A percentile compares a stretch with the other conserved stretches of the same genome.
phyloP scores from a whole-genome alignment of 2,329 filamentous ascomycete species.

The Leptographium lundbergii region DNA sequence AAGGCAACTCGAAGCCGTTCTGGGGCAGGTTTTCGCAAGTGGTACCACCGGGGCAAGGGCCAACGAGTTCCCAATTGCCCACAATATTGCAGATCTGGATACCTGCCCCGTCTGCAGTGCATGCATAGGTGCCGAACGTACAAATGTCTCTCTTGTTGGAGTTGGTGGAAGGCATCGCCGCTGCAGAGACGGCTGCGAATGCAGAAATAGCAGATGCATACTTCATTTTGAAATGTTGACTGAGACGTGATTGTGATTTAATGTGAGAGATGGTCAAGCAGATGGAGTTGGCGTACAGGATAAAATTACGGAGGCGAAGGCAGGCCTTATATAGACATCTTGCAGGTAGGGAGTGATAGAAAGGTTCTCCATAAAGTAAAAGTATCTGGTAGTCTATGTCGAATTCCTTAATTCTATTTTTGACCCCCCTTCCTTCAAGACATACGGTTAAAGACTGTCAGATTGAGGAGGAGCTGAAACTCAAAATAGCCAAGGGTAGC shows the following conservation, averaged over 20 bases:
- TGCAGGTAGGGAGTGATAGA: too few species aligned
- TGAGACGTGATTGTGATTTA: neutral
- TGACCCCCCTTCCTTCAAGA: too few species aligned
- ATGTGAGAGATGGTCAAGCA: neutral
- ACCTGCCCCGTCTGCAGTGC: conserved; percentile 12
- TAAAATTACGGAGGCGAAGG: too few species aligned
- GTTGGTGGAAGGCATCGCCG: conserved; percentile 2
- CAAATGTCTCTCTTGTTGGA: conserved; percentile 8
- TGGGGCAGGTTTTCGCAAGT: conserved; percentile 14
- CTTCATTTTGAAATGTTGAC: conserved; percentile 5
- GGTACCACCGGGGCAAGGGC: conserved; percentile 15
- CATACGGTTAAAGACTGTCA: too few species aligned
- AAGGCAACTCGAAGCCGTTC: conserved; percentile 15
- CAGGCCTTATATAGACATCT: too few species aligned
- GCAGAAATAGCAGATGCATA: conserved; percentile 4
- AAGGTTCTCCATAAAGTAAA: too few species aligned
- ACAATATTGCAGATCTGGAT: conserved; percentile 17
- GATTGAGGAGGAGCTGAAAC: too few species aligned
- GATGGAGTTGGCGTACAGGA: too few species aligned
- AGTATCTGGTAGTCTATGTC: too few species aligned
- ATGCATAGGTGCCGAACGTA: conserved; percentile 16
- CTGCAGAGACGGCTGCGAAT: conserved; percentile 5
- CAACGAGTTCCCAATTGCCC: conserved; percentile 14
- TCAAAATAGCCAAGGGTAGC: too few species aligned
- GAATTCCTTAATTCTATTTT: too few species aligned